Evolutionary conservation across 208 protist genomes (phyloP).

Genomic region (Naegleria lovaniensis): DNA sequence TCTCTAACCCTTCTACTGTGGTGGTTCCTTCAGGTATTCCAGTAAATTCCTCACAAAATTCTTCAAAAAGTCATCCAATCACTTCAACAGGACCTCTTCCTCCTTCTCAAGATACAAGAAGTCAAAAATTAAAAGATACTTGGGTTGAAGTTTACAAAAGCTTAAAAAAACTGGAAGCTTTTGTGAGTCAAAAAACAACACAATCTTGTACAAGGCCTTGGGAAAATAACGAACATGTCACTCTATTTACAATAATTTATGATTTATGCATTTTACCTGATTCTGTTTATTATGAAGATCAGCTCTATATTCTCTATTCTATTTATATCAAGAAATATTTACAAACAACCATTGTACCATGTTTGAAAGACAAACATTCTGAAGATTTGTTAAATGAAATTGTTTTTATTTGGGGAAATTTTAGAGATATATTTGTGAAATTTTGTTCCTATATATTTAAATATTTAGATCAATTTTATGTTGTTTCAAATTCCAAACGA

Average conservation of each 20-base stretch:
- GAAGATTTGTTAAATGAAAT: background rate
- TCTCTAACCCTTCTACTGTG: background rate
- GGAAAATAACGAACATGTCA: conserved; percentile 1
- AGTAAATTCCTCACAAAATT: background rate
- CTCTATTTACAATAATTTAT: background rate
- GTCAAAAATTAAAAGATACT: background rate
- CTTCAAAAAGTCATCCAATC: background rate
- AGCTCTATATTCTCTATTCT: conserved; percentile 12
- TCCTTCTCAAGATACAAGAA: background rate
- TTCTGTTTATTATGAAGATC: background rate
- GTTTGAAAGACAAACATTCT: background rate
- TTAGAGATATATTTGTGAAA: background rate
- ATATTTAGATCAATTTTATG: conserved; percentile 21
- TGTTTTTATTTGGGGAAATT: conserved; percentile 11
- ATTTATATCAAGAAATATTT: background rate
- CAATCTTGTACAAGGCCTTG: background rate
- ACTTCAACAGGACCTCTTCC: too few species aligned
- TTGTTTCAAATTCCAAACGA: background rate
- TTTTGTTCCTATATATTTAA: conserved; percentile 13
- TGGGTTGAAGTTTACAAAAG: background rate
- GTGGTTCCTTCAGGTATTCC: too few species aligned
- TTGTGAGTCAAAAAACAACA: background rate
- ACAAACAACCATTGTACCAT: background rate
- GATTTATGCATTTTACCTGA: conserved; percentile 24
- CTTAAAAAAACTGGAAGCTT: background rate